These are phyloP conservation scores for Epichloe hybrida DNA, from an alignment of 2,329 filamentous ascomycete genomes.

Conservation along the genomic window DNA sequence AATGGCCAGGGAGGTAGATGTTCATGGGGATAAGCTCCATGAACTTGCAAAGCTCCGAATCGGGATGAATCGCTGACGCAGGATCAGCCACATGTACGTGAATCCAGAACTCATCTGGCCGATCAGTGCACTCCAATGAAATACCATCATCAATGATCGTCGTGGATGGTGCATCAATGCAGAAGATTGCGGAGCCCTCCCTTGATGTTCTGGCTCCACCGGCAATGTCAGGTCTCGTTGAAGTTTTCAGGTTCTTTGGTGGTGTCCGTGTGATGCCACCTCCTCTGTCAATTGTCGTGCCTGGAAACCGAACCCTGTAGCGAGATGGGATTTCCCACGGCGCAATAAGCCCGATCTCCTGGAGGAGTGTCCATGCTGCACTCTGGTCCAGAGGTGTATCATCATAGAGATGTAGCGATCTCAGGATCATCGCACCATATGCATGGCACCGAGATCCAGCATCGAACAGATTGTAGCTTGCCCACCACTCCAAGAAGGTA, in stretches of 20 bases:
- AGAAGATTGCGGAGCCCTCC: constrained; percentile 48
- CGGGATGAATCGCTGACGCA: constrained; percentile 50
- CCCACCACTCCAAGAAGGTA: constrained; percentile 57
- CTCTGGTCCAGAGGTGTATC: constrained; percentile 29
- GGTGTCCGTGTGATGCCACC: constrained; percentile 26
- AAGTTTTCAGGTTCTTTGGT: constrained; percentile 20
- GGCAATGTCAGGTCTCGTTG: constrained; percentile 29
- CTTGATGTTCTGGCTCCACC: constrained; percentile 43
- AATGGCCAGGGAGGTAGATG: constrained; percentile 46
- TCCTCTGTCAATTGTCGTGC: constrained; percentile 27
- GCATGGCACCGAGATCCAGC: constrained; percentile 40
- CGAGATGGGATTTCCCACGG: constrained; percentile 57
- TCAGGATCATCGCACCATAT: constrained; percentile 51
- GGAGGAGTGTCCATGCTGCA: constrained; percentile 50
- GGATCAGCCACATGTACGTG: constrained; percentile 71
- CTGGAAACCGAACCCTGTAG: constrained; percentile 45
- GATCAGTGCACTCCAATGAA: constrained; percentile 49
- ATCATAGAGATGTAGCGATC: constrained; percentile 45
- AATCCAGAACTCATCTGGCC: constrained; percentile 51
- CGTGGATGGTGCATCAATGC: constrained; percentile 55
- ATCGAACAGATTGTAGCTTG: constrained; percentile 41
- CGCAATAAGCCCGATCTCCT: constrained; percentile 58
- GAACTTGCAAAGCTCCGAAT: constrained; percentile 43
- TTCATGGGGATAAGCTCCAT: constrained; percentile 47
- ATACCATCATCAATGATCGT: constrained; percentile 68